Conservation (phyloP, 2,329 filamentous ascomycete genomes). For the Fusarium succisae region DNA sequence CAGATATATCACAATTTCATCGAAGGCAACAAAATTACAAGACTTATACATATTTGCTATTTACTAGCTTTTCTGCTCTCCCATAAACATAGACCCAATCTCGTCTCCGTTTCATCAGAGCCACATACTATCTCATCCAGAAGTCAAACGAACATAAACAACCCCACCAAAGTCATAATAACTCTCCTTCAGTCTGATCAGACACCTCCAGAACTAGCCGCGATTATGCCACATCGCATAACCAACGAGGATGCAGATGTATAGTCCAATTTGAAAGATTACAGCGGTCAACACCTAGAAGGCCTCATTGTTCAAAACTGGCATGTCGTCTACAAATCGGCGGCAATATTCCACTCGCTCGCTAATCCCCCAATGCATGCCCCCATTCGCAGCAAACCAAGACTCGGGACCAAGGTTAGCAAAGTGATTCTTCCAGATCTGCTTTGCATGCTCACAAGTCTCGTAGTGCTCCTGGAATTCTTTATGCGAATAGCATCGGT, state of each 20-base stretch:
- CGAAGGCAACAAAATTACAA: rapidly evolving
- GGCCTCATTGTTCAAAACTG: rapidly evolving
- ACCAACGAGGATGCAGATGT: rapidly evolving
- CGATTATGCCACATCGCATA: rapidly evolving
- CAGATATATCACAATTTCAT: rapidly evolving
- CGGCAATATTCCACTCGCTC: rapidly evolving
- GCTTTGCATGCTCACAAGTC: background rate
- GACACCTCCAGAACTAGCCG: no score
- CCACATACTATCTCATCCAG: background rate
- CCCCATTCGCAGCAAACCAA: background rate
- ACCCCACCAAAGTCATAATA: background rate
- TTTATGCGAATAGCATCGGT: background rate
- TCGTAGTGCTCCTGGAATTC: background rate
- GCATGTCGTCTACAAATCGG: background rate
- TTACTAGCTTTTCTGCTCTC: background rate
- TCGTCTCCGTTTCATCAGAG: background rate
- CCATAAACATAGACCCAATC: rapidly evolving
- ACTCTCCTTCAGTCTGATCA: background rate
- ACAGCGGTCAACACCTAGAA: background rate
- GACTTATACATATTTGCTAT: background rate
- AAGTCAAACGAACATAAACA: rapidly evolving
- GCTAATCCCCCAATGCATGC: rapidly evolving
- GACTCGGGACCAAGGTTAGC: background rate
- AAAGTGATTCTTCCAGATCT: background rate
- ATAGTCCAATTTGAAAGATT: rapidly evolving